Conservation (phyloP, 345 rosid species). For the Bruguiera parviflora region DNA sequence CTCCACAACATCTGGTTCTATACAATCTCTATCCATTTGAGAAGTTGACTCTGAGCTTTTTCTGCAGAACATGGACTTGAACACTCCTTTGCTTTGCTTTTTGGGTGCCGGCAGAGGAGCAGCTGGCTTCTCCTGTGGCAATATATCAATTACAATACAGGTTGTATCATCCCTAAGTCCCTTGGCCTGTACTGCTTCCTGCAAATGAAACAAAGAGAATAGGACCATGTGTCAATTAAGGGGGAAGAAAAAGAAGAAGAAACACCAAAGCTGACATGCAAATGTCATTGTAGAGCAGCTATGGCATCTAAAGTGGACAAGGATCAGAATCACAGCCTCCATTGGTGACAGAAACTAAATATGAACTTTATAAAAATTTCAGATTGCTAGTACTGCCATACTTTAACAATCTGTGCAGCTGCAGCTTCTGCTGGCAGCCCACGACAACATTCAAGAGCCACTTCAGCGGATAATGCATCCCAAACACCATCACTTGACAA, state of each 20-base stretch:
- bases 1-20: constrained; percentile 81
- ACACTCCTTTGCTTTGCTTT: constrained; percentile 75
- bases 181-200: constrained; percentile 82
- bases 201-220: constrained; percentile 23
- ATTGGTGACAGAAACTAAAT: background rate
- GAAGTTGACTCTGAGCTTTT: constrained; percentile 73
- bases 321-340: background rate
- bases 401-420: constrained; percentile 90
- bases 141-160: constrained; percentile 89
- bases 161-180: constrained; percentile 99
- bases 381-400: constrained; percentile 25
- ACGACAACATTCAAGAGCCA: constrained; percentile 82
- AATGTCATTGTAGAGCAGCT: background rate
- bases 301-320: background rate
- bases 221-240: background rate
- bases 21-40: constrained; percentile 55
- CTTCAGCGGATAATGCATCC: constrained; percentile 87
- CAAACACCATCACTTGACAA: constrained; percentile 99
- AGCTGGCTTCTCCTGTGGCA: constrained; percentile 72
- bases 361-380: background rate
- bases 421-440: constrained; percentile 89
- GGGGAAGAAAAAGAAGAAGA: constrained; percentile 5
- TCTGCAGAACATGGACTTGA: constrained; percentile 84
- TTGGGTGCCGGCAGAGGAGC: constrained; percentile 64
- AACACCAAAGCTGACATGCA: background rate